Conservation (phyloP, 306 rosid species). For the Cicer bijugum region DNA sequence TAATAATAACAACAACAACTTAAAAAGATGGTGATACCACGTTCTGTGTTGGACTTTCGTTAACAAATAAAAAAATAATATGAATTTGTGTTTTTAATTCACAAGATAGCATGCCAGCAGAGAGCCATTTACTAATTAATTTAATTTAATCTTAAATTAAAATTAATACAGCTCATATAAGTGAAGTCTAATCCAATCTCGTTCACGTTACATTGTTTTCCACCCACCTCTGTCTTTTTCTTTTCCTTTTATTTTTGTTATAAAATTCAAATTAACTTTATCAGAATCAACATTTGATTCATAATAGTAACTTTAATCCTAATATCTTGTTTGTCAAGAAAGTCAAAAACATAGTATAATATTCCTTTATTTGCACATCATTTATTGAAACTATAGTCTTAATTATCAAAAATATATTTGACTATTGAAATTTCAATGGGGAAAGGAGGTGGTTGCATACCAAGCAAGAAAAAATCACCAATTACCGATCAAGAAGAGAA, state of each 20-base stretch:
- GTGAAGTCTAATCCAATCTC: conserved; percentile 46
- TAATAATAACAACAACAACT: neutral
- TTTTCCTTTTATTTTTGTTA: neutral
- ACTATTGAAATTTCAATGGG: conserved; percentile 56
- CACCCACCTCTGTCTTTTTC: conserved; percentile 25
- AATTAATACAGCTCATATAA: conserved; percentile 44
- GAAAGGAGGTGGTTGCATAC: conserved; percentile 76
- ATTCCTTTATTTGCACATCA: conserved; percentile 6
- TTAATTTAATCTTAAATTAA: neutral
- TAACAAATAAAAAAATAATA: neutral
- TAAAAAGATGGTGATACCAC: conserved; percentile 12
- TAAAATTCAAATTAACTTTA: conserved; percentile 9
- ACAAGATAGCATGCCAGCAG: conserved; percentile 42
- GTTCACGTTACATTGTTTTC: conserved; percentile 34
- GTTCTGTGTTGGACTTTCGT: neutral
- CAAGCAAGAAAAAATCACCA: conserved; percentile 64
- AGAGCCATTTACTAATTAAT: conserved; percentile 33
- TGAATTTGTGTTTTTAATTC: conserved; percentile 17
- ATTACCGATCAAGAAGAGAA: conserved; percentile 44
- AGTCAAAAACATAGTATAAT: neutral
- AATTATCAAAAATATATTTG: neutral
- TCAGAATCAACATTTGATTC: conserved; percentile 34
- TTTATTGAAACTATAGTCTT: neutral
- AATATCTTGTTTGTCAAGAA: conserved; percentile 40
- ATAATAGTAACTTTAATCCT: neutral